Conservation (phyloP, 169 alveolate species). For the Nephromyces sp. region DNA sequence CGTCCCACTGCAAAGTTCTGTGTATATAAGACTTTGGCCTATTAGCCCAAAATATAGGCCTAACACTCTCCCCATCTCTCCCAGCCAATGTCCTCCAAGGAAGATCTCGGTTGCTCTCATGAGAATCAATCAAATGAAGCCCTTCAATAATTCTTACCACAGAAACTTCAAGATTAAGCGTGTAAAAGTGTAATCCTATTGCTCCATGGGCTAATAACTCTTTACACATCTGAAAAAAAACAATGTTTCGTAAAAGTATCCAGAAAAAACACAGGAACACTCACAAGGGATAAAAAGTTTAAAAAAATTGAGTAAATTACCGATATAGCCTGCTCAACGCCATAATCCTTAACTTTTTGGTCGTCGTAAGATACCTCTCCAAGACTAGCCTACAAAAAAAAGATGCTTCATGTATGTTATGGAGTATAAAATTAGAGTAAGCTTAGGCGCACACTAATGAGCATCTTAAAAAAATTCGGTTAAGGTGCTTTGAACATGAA, state of each 20-base stretch:
- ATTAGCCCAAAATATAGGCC: conserved; percentile 60
- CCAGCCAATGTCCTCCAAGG: conserved; percentile 42
- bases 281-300: background rate
- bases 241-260: conserved; percentile 11
- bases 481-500: background rate
- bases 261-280: background rate
- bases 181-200: conserved; percentile 48
- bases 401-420: too few species aligned
- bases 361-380: conserved; percentile 47
- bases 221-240: conserved; percentile 12
- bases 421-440: background rate
- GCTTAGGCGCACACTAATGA: background rate
- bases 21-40: conserved; percentile 56
- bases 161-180: conserved; percentile 50
- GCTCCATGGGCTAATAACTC: conserved; percentile 16
- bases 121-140: conserved; percentile 23
- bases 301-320: background rate
- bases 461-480: background rate
- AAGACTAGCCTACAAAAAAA: conserved; percentile 18
- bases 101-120: conserved; percentile 6
- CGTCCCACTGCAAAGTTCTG: conserved; percentile 55
- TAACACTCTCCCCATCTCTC: conserved; percentile 34
- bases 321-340: conserved; percentile 6
- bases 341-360: conserved; percentile 42
- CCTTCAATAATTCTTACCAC: conserved; percentile 35